These are phyloP conservation scores for Huntiella bhutanensis DNA, from an alignment of 2,329 filamentous ascomycete species.

Conservation along the genomic window DNA sequence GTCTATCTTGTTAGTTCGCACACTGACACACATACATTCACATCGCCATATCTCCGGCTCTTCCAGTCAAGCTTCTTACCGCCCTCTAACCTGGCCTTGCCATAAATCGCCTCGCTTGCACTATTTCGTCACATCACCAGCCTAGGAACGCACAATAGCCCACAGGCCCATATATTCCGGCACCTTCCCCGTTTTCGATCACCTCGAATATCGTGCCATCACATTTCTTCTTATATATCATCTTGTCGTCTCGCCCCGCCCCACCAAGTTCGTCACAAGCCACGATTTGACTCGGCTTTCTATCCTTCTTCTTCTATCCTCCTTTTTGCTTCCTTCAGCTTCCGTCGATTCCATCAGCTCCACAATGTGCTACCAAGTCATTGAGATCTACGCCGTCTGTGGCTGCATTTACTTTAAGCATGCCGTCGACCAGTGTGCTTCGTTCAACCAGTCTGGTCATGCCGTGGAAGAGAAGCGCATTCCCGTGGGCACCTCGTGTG, in stretches of 20 bases:
- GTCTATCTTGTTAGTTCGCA: too few relatives aligned
- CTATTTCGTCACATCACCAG: too few relatives aligned
- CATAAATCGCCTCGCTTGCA: too few relatives aligned
- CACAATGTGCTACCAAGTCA: slow-evolving; percentile 70
- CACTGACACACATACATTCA: too few relatives aligned
- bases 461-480: slow-evolving; percentile 54
- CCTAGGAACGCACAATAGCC: too few relatives aligned
- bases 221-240: background rate
- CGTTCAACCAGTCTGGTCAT: slow-evolving; percentile 58
- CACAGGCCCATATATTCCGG: too few relatives aligned
- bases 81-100: too few relatives aligned
- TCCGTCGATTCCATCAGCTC: background rate
- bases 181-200: too few relatives aligned
- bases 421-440: slow-evolving; percentile 62
- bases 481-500: slow-evolving; percentile 65
- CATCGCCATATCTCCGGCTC: too few relatives aligned
- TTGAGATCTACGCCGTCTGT: slow-evolving; percentile 75
- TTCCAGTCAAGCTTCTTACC: too few relatives aligned
- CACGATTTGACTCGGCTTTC: background rate
- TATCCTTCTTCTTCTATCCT: background rate
- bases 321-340: background rate
- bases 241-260: slow-evolving; percentile 9
- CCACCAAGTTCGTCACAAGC: background rate
- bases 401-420: slow-evolving; percentile 78
- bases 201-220: too few relatives aligned